Percentiles rank a stretch among this genome's conserved stretches.
phyloP scores from a whole-genome alignment of 2,329 filamentous ascomycete genomes.

The Aspergillus awamori region DNA sequence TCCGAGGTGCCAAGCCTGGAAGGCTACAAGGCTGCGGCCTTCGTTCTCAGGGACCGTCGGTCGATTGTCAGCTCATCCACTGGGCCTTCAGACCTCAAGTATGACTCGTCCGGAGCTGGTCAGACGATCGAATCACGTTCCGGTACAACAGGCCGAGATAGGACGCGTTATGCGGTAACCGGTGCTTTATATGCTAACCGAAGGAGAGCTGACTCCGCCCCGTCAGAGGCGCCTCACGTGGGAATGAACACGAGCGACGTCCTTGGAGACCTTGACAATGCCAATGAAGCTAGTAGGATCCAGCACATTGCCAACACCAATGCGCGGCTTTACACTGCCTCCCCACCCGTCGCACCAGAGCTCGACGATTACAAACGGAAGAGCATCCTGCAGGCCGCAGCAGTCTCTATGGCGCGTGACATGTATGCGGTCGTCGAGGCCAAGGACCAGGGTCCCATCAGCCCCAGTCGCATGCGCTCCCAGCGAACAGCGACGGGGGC shows the following conservation, averaged over 20 bases:
- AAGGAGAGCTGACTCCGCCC: constrained; percentile 67
- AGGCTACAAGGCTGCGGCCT: constrained; percentile 73
- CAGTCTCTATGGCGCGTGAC: constrained; percentile 83
- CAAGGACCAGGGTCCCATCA: constrained; percentile 34
- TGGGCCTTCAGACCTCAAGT: constrained; percentile 15
- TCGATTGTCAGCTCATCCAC: constrained; percentile 19
- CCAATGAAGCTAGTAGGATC: constrained; percentile 62
- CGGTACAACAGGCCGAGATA: constrained; percentile 57
- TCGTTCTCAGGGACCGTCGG: constrained; percentile 53
- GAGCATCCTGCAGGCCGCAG: constrained; percentile 76
- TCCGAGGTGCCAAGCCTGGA: constrained; percentile 58
- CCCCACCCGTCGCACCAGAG: constrained; percentile 72
- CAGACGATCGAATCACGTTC: constrained; percentile 59
- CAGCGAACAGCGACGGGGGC: constrained; percentile 36
- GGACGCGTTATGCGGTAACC: constrained; percentile 74
- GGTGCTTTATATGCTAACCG: constrained; percentile 69
- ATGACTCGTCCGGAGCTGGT: constrained; percentile 62
- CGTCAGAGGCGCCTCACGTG: constrained; percentile 61
- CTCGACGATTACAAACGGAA: constrained; percentile 72
- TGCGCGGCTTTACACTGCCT: constrained; percentile 77
- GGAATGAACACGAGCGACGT: constrained; percentile 69
- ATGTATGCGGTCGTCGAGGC: constrained; percentile 71
- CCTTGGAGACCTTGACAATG: constrained; percentile 47
- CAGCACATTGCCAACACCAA: constrained; percentile 68
- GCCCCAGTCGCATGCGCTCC: constrained; percentile 36